Evolutionary conservation across 208 protist genomes (phyloP).

Genomic region (Crithidia sp.): DNA sequence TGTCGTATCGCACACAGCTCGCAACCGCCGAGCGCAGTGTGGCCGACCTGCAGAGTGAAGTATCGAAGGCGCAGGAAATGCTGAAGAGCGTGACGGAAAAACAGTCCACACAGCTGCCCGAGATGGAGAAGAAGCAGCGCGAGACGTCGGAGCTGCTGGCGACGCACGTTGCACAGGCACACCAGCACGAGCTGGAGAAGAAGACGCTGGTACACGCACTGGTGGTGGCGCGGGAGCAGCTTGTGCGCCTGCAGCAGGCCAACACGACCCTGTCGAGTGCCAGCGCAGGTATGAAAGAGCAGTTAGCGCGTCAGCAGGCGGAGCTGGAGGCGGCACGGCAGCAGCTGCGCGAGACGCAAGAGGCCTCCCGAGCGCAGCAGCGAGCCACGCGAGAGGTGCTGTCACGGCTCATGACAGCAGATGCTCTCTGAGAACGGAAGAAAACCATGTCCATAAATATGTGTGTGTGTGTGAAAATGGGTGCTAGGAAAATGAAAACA

Average conservation of each 20-base stretch:
- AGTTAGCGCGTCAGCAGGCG: conserved; percentile 20
- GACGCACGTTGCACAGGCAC: conserved; percentile 27
- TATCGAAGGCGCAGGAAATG: background rate
- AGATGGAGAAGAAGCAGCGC: conserved; percentile 24
- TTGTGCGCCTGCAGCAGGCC: conserved; percentile 39
- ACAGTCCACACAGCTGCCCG: conserved; percentile 24
- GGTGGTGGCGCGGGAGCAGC: conserved; percentile 46
- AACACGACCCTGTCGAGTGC: conserved; percentile 18
- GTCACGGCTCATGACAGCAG: conserved; percentile 52
- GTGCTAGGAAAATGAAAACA: too few species aligned
- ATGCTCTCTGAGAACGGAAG: background rate
- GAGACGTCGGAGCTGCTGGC: conserved; percentile 34
- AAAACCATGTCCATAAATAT: too few species aligned
- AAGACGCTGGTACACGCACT: conserved; percentile 37
- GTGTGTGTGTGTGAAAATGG: too few species aligned
- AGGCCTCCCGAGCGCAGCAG: conserved; percentile 45
- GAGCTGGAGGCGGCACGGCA: conserved; percentile 33
- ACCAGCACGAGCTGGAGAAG: conserved; percentile 41
- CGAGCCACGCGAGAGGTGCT: conserved; percentile 58
- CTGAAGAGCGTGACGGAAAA: background rate
- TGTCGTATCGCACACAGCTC: conserved; percentile 29
- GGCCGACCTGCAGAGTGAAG: conserved; percentile 18
- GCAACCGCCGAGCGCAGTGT: conserved; percentile 25
- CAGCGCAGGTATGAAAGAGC: conserved; percentile 16
- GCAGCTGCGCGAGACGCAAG: conserved; percentile 46